Evolutionary conservation across 306 rosid species (phyloP).

Genomic region (Acacia crassicarpa): DNA sequence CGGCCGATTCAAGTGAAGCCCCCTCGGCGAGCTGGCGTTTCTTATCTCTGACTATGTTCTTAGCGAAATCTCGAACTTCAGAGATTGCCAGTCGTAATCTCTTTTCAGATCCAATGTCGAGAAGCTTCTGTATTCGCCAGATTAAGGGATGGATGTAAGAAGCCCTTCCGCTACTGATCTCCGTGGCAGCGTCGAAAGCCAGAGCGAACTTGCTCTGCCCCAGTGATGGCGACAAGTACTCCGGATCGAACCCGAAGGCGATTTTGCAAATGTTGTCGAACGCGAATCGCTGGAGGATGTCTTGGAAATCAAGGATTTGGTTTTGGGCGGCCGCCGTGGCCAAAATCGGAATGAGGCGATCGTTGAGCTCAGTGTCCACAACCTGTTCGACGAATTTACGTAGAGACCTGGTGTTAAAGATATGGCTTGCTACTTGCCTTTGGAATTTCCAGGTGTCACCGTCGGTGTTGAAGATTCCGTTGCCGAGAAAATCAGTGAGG

Average conservation of each 20-base stretch:
- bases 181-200: not conserved
- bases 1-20: not conserved
- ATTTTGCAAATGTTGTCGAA: not conserved
- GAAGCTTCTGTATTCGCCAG: constrained; percentile 47
- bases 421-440: not conserved
- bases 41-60: not conserved
- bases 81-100: constrained; percentile 20
- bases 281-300: not conserved
- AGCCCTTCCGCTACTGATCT: constrained; percentile 46
- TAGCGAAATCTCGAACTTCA: constrained; percentile 52
- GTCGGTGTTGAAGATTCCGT: not conserved
- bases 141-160: not conserved
- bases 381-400: not conserved
- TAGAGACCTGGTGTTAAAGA: not conserved
- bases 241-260: not conserved
- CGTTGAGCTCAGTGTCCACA: not conserved
- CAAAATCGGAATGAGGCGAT: not conserved
- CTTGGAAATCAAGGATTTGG: not conserved
- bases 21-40: not conserved
- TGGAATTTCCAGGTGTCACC: not conserved
- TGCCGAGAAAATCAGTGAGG: not conserved
- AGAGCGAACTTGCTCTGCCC: not conserved
- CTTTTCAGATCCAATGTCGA: constrained; percentile 51
- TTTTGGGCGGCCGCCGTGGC: not conserved
- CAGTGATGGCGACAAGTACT: not conserved